Evolutionary conservation across 2,329 filamentous ascomycete species (phyloP).

Genomic region (Hypomyces perniciosus): DNA sequence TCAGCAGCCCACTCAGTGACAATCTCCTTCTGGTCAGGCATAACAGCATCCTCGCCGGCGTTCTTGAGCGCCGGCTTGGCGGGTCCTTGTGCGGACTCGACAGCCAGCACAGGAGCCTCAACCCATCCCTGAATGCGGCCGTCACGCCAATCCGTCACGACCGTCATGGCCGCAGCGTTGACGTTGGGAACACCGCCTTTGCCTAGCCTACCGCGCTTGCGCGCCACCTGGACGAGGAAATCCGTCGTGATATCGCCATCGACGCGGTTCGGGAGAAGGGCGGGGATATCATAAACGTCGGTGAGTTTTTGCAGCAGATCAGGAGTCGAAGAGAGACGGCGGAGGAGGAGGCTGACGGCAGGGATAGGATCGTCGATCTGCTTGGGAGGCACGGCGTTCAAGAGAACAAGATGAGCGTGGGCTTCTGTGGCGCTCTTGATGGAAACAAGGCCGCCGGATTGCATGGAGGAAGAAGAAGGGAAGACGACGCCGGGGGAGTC

Average conservation of each 20-base stretch:
- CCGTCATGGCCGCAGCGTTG: slow-evolving; percentile 78
- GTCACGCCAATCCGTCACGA: slow-evolving; percentile 95
- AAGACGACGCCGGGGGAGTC: slow-evolving; percentile 95
- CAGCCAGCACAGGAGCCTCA: slow-evolving; percentile 63
- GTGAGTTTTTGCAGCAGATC: slow-evolving; percentile 74
- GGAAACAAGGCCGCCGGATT: slow-evolving; percentile 37
- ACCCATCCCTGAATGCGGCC: slow-evolving; percentile 91
- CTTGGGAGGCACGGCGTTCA: slow-evolving; percentile 89
- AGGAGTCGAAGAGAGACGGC: slow-evolving; percentile 66
- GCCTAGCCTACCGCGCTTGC: slow-evolving; percentile 84
- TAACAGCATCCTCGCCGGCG: slow-evolving; percentile 38
- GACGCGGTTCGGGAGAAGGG: slow-evolving; percentile 60
- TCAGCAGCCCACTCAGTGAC: slow-evolving; percentile 90
- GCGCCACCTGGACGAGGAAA: slow-evolving; percentile 89
- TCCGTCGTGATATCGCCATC: slow-evolving; percentile 77
- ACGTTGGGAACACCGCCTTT: slow-evolving; percentile 88
- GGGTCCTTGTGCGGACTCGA: slow-evolving; percentile 31
- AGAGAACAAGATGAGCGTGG: slow-evolving; percentile 76
- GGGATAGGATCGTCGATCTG: slow-evolving; percentile 90
- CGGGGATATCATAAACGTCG: slow-evolving; percentile 75
- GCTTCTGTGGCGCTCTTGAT: slow-evolving; percentile 62
- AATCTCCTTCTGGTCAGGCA: slow-evolving; percentile 73
- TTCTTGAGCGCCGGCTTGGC: slow-evolving; percentile 30
- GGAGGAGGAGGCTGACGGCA: slow-evolving; percentile 77
- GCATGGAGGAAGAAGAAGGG: slow-evolving; percentile 53